These are phyloP conservation scores for Geosmithia morbida DNA, from an alignment of 2,329 filamentous ascomycete species.

Conservation along the genomic window DNA sequence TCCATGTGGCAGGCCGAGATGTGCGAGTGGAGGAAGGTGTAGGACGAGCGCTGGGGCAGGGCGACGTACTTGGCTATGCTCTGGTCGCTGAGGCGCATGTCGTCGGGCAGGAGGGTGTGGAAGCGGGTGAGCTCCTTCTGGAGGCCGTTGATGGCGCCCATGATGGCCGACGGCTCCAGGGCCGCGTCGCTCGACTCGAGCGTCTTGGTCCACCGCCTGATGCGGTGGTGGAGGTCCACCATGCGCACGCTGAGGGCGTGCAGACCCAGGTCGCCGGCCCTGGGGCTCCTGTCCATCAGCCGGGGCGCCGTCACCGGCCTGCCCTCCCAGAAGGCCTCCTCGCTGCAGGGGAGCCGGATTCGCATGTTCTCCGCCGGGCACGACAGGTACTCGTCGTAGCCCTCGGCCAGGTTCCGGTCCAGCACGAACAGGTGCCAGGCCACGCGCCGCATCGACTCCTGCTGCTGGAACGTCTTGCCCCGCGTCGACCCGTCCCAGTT, in stretches of 20 bases:
- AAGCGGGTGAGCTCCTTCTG: constrained; percentile 21
- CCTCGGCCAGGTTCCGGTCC: constrained; percentile 21
- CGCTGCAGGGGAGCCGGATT: constrained; percentile 19
- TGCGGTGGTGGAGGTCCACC: constrained; percentile 19
- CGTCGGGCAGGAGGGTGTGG: constrained; percentile 17
- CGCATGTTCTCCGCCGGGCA: constrained; percentile 21
- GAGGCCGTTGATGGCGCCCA: constrained; percentile 19
- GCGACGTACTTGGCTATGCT: constrained; percentile 16
- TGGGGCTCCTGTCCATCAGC: constrained; percentile 13
- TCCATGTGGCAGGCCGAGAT: constrained; percentile 21
- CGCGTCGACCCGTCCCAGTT: constrained; percentile 20
- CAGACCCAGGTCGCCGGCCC: constrained; percentile 11
- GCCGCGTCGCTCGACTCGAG: constrained; percentile 6
- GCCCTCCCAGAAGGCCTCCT: constrained; percentile 17
- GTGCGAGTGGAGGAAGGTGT: constrained; percentile 21
- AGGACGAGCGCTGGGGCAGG: constrained; percentile 15
- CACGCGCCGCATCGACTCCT: constrained; percentile 19
- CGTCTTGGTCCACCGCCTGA: constrained; percentile 17
- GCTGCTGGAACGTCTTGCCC: constrained; percentile 16
- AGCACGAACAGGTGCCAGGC: constrained; percentile 23
- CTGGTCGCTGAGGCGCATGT: constrained; percentile 17
- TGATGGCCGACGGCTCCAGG: constrained; percentile 21
- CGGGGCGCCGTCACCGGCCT: constrained; percentile 14
- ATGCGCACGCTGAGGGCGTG: constrained; percentile 20
- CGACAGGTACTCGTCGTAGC: constrained; percentile 24